Conservation (phyloP, 768 basidiomycete species). For the Leucocoprinus sp. region DNA sequence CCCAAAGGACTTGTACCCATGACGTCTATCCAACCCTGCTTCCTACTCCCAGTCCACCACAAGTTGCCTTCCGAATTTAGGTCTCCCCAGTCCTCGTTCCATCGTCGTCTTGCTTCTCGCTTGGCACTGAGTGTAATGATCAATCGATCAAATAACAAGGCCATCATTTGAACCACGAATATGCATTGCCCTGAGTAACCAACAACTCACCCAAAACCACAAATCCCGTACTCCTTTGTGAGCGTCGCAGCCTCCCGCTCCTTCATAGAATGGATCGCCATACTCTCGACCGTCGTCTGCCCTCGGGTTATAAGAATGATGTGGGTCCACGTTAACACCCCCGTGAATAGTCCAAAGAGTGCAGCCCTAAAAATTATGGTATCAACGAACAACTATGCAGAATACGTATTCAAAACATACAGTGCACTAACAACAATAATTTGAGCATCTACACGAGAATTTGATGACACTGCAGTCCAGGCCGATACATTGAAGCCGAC, state of each 20-base stretch:
- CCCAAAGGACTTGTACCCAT: constrained; percentile 66
- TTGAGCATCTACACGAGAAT: constrained; percentile 47
- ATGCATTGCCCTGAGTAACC: neutral
- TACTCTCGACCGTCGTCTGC: constrained; percentile 77
- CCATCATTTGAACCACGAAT: neutral
- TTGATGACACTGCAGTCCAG: neutral
- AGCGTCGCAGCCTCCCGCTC: constrained; percentile 54
- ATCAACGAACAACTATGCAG: neutral
- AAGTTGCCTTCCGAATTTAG: constrained; percentile 71
- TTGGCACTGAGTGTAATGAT: constrained; percentile 38
- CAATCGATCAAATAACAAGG: neutral
- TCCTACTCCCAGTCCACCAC: constrained; percentile 70
- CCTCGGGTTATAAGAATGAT: constrained; percentile 50
- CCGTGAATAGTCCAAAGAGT: constrained; percentile 67
- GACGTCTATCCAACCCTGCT: constrained; percentile 66
- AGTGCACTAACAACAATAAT: constrained; percentile 65
- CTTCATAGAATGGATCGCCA: constrained; percentile 46
- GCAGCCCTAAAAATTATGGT: constrained; percentile 38
- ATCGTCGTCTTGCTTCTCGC: constrained; percentile 34
- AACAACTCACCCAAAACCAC: constrained; percentile 41
- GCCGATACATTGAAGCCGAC: constrained; percentile 18
- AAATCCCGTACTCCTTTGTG: constrained; percentile 42
- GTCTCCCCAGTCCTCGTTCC: constrained; percentile 80
- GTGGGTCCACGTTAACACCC: constrained; percentile 49
- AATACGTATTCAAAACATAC: constrained; percentile 35